Evolutionary conservation across 208 protist species (phyloP), one percentile per base, ranked within the genome.

Genomic region (Crithidia fasciculata): DNA sequence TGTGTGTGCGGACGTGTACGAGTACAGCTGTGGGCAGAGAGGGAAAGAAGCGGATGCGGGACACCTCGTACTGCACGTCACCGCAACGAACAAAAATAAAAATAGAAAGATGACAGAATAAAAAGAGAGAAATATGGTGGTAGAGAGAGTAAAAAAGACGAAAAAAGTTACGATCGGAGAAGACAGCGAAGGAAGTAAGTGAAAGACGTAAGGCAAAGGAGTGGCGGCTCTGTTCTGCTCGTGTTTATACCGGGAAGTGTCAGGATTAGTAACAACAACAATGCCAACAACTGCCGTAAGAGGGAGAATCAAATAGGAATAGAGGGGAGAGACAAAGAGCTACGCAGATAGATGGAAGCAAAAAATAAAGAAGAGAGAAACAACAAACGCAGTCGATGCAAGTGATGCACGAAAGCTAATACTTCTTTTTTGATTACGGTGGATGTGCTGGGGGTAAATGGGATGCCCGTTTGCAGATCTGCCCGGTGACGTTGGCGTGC

Each of bases 361-460:
- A 61, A 49, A 73, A 19, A 41, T 44, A 43, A 50, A 28, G 56
- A 63, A 61, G 49, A 73, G 13, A 28, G 28, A 28, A 28, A 28
- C 28, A 61, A 50, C 5, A 10, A 56, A 72, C 53, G 7, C 52
- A 18, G 19, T 28, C 12, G 16, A 19, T 56, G n/a, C 12, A 18
- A 56, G 12, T 9, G 8, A n/a, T 56, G 16, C n/a, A 6, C 7
- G 7, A 28, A 56, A 28, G 12, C 15, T n/a, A 8, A 28, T 56
- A n/a, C 54, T 18, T 18, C 1, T 73, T 60, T 73, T 73, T 47
- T 45, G 43, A 8, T 47, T 45, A 4, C 6, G 28, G 55, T 7
- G 28, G 5, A n/a, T 15, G 2, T 19, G 55, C 13, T 15, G 28
- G 1, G 1, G 28, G 28, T 28, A 28, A 28, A 28, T 28, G 28